Evolutionary conservation across 352 stramenopile genomes (phyloP), one percentile per base, ranked within the genome.

Genomic region (Globisporangium nunn): DNA sequence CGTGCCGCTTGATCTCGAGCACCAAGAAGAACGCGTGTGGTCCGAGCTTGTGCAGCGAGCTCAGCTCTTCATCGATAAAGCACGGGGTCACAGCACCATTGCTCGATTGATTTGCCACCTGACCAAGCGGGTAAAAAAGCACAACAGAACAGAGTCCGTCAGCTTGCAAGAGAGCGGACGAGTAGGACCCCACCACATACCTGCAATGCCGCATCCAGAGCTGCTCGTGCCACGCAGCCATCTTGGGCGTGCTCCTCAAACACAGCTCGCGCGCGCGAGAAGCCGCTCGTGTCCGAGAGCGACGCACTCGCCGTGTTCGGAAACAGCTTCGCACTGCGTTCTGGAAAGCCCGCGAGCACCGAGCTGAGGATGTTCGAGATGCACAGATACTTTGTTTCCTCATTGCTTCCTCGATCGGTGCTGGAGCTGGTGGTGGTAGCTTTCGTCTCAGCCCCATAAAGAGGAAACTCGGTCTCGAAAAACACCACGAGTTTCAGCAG

Each of bases 401-500:
- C 54, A 14, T 8, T 30, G 7, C 33, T 54, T 31, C 64, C 61
- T 58, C 67, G 55, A 53, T 50, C 30, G 41, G 29, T 39, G 23
- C 12, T 35, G 43, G 58, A 17, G 17, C 14, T 43, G 23, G 23
- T 23, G 23, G 23, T 23, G 6, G 23, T 8, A 5, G 44, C 58
- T 53, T 14, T 50, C 5, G 45, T 29, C 30, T 39, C 33, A 8
- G 28, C 47, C 41, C 17, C 46, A 4, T 53, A 47, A 5, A 79
- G 54, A 18, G 77, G 68, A 57, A 75, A 90, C 29, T 86, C 70
- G 12, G 72, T 53, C 62, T 93, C 84, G n/a, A 93, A 71, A 58
- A 93, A 92, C 4, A 74, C 3, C 15, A 91, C 68, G 18, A 93
- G 52, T 39, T 78, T 80, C n/a, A 92, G 74, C 2, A 95, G 44